Percentiles rank a stretch among this genome's conserved stretches.
phyloP scores from a whole-genome alignment of 164 flowering plant species.

The Platanus orientalis region DNA sequence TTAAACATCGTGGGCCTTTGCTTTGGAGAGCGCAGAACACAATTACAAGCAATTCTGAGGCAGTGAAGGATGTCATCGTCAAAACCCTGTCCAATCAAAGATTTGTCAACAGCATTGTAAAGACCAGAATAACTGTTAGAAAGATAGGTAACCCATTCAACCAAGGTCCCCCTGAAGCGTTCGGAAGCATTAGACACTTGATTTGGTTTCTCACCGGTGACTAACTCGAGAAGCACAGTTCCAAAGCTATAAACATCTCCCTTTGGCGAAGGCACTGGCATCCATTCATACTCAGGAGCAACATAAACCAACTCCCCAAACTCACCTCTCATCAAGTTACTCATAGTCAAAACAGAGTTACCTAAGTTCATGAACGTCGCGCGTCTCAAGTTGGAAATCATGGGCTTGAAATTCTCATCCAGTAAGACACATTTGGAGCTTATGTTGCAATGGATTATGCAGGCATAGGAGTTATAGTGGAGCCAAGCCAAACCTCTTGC shows the following conservation, averaged over 20 bases:
- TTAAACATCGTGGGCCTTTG: slow-evolving; percentile 16
- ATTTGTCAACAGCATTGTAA: neutral
- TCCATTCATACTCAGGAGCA: slow-evolving; percentile 6
- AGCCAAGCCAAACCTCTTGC: slow-evolving; percentile 25
- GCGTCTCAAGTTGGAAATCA: slow-evolving; percentile 14
- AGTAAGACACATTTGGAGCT: slow-evolving; percentile 19
- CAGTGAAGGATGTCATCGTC: neutral
- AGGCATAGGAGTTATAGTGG: slow-evolving; percentile 14
- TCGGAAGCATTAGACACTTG: slow-evolving; percentile 8
- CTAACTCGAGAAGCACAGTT: no score
- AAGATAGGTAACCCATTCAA: slow-evolving; percentile 12
- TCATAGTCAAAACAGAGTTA: slow-evolving; percentile 3
- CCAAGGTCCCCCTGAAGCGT: slow-evolving; percentile 11
- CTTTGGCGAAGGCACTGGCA: slow-evolving; percentile 5
- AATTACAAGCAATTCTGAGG: neutral
- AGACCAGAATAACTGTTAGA: neutral
- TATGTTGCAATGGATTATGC: no score
- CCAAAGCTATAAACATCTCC: slow-evolving; percentile 25
- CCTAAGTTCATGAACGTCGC: slow-evolving; percentile 11
- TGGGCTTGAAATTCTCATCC: slow-evolving; percentile 17
- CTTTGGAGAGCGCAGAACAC: slow-evolving; percentile 2
- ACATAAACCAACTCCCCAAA: slow-evolving; percentile 4
- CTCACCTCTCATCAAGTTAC: slow-evolving; percentile 7
- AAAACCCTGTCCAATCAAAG: neutral
- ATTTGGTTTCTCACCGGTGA: slow-evolving; percentile 12